phyloP scores from a whole-genome alignment of 805 yeast genomes.

The Candida ficus region DNA sequence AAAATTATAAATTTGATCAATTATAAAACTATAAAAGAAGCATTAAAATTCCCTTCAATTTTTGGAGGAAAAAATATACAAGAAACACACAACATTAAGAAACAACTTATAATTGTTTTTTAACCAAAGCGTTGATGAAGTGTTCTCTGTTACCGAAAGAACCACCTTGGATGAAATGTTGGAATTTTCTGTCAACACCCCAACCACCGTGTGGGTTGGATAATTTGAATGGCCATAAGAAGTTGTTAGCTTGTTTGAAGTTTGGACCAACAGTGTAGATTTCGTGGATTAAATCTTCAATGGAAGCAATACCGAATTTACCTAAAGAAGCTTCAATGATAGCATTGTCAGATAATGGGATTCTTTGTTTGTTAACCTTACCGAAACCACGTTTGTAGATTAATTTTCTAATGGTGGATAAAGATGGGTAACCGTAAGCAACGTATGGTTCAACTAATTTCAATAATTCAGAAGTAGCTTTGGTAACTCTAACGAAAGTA shows the following conservation, averaged over 20 bases:
- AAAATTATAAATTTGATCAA: slow-evolving; percentile 1
- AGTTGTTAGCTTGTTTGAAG: slow-evolving; percentile 98
- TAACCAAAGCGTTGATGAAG: slow-evolving; percentile 89
- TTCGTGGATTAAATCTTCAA: slow-evolving; percentile 95
- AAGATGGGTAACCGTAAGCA: slow-evolving; percentile 96
- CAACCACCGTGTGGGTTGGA: slow-evolving; percentile 97
- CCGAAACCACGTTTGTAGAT: slow-evolving; percentile 98
- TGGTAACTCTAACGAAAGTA: slow-evolving; percentile 91
- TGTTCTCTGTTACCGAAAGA: slow-evolving; percentile 98
- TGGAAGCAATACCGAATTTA: slow-evolving; percentile 85
- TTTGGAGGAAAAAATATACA: not conserved
- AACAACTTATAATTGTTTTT: slow-evolving; percentile 32
- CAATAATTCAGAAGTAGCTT: slow-evolving; percentile 90
- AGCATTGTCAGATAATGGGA: slow-evolving; percentile 81
- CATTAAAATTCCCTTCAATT: not conserved
- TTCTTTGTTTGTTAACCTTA: slow-evolving; percentile 94
- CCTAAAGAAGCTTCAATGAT: slow-evolving; percentile 86
- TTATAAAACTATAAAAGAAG: not conserved
- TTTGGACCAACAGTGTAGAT: slow-evolving; percentile 95
- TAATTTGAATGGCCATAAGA: slow-evolving; percentile 96
- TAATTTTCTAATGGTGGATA: slow-evolving; percentile 87
- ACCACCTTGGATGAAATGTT: slow-evolving; percentile 97
- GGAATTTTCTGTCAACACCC: slow-evolving; percentile 96
- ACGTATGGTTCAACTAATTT: slow-evolving; percentile 94
- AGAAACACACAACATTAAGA: no score